Base-by-base conservation (phyloP, 805 yeast genomes). In the Suhomyces sp. region DNA sequence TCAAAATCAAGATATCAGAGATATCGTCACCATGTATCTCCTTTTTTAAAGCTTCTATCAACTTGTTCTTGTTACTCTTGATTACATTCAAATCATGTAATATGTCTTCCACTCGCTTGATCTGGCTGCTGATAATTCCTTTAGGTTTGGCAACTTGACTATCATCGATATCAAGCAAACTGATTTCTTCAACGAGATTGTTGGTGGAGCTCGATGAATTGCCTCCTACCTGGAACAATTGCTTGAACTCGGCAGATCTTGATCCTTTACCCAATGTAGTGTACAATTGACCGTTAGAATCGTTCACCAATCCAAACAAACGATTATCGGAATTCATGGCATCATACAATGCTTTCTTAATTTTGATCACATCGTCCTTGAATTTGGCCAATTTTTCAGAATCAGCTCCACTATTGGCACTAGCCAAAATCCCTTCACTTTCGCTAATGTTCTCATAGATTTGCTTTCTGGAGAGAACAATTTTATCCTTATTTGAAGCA, bases 21-120 rank as follows among this genome's bases (percentile, higher is more conserved):
- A 88, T 87, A 53, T 91, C 97, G 60, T 91, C 98, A 10, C 72
- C 69, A 49, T 81, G 93, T 21, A 85, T 79, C 31, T 75, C 74
- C 5, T 67, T 71, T 51, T 88, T 88, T 50, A 91, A 68, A 32
- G 80, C 86, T 2, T 70, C 70, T 22, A 85, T 65, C 2, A 82
- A 70, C 24, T 77, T 68, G 5, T 65, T 56, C 29, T 95, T 77
- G 54, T 85, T 93, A 20, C 73, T 65, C 47, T 79, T 79, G 39
- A 88, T 54, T 28, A 75, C 68, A 38, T 76, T 76, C 50, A 91
- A 68, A 37, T 80, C 81, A 31, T 75, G 76, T 28, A 83, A 63
- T 12, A 71, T 56, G n/a, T 73, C 68, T 38, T 81, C 85, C 3
- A 87, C 65, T 15, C 58, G 54, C 8, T 65, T 63, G 12, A 87